Evolutionary conservation across 768 basidiomycete species (phyloP).

Genomic region (Mycena chlorophos): DNA sequence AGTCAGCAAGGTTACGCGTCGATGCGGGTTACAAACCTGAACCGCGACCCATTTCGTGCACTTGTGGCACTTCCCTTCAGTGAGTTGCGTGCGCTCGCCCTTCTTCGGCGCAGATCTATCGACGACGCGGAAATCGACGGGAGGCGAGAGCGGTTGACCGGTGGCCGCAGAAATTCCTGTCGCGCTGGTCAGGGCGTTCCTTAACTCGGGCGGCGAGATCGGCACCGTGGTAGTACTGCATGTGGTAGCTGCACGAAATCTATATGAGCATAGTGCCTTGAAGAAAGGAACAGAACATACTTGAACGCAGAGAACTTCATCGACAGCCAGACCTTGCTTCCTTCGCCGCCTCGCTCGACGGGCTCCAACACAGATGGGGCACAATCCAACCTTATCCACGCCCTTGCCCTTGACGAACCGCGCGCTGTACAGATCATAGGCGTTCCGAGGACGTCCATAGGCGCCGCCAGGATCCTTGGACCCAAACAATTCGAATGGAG

Average conservation of each 20-base stretch:
- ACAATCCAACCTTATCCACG: slow-evolving; percentile 68
- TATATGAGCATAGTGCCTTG: background rate
- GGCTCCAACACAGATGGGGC: slow-evolving; percentile 75
- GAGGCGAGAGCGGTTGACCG: slow-evolving; percentile 76
- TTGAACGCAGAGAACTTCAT: slow-evolving; percentile 85
- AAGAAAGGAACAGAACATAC: slow-evolving; percentile 37
- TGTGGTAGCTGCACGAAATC: slow-evolving; percentile 59
- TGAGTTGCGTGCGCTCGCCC: slow-evolving; percentile 57
- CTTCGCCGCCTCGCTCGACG: slow-evolving; percentile 59
- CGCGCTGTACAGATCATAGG: slow-evolving; percentile 75
- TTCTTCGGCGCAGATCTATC: slow-evolving; percentile 50
- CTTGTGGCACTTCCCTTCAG: slow-evolving; percentile 77
- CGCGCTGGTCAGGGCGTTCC: slow-evolving; percentile 5
- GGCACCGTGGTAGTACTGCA: slow-evolving; percentile 84
- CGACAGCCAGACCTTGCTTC: slow-evolving; percentile 66
- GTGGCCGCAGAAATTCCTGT: slow-evolving; percentile 71
- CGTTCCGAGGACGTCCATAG: slow-evolving; percentile 60
- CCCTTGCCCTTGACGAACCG: slow-evolving; percentile 74
- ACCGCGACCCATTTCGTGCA: slow-evolving; percentile 72
- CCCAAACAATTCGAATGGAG: slow-evolving; percentile 38
- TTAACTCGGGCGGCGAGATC: background rate
- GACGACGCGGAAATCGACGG: slow-evolving; percentile 56
- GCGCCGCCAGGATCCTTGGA: slow-evolving; percentile 46
- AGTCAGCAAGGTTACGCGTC: background rate
- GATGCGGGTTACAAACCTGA: slow-evolving; percentile 31